Evolutionary conservation across 129 eudicot genomes (phyloP).

Genomic region (Artemisia argyi): DNA sequence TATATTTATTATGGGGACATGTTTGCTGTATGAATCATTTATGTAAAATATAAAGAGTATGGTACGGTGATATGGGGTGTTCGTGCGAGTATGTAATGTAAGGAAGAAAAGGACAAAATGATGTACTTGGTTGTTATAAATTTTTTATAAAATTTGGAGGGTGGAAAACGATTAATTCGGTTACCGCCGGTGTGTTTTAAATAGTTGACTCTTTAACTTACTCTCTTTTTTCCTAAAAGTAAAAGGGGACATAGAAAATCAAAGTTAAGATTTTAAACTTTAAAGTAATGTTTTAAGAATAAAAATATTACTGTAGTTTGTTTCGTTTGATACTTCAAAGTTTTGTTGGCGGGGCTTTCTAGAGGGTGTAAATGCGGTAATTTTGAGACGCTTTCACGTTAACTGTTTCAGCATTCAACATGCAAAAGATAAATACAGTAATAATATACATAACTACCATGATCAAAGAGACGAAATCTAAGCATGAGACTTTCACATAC

Average conservation of each 20-base stretch:
- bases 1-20: no score
- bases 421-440: no score
- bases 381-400: no score
- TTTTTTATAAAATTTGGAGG: conserved; percentile 14
- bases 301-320: no score
- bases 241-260: background rate
- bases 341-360: no score
- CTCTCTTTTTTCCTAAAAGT: background rate
- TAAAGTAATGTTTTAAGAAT: background rate
- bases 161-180: conserved; percentile 21
- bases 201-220: conserved; percentile 9
- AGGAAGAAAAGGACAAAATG: conserved; percentile 29
- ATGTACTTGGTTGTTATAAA: background rate
- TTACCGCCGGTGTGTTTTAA: conserved; percentile 35
- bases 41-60: background rate
- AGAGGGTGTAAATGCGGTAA: no score
- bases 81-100: conserved; percentile 16
- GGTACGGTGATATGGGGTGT: conserved; percentile 19
- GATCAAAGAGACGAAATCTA: no score
- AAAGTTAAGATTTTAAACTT: background rate
- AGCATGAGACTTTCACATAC: no score
- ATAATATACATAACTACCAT: no score
- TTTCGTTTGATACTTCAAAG: no score
- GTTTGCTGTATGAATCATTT: no score
- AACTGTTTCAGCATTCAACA: no score